Base-by-base conservation (phyloP, 1,284 basidiomycete genomes). In the Cerioporus squamosus region DNA sequence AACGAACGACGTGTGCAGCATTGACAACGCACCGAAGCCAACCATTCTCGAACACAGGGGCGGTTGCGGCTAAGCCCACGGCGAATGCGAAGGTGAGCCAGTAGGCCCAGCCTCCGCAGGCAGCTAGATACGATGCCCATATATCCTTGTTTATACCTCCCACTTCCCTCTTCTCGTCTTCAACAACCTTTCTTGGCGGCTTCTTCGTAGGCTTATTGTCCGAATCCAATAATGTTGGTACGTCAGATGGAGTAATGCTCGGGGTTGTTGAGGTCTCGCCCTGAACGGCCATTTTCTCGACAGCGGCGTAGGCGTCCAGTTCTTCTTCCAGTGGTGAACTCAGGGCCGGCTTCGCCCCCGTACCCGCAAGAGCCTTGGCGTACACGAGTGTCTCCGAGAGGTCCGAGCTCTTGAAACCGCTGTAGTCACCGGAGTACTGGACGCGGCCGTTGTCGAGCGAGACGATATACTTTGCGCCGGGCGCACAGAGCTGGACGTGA, bases 111-210 rank as follows among this genome's bases (percentile, higher is more conserved):
- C 78, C 75, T 62, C 92, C 93, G 66, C 86, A 88, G 0, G 91
- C 90, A 51, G 74, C 75, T 68, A 96, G 76, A 71, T 96, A 97
- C 0, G 86, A 83, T 60, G 77, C 72, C 95, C 95, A 97, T 17
- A 97, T 89, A 42, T 87, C 83, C 59, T 79, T 79, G 47, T 84
- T 77, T 55, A 97, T 93, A 40, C 88, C 83, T 1, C 95, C 95
- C 24, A 93, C 87, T 0, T 93, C 95, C 5, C 94, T 83, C 62
- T 87, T 87, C 74, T 97, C 95, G 67, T 97, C 95, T 70, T 97
- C 94, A 31, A 97, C 81, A 18, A 97, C 80, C 74, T 96, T 97
- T 47, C 93, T 80, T 0, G 91, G 90, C 1, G 82, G 70, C 71
- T 91, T 93, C 72, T 84, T 87, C 60, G 70, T 45, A 71, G 58